Evolutionary conservation across 2,329 filamentous ascomycete species (phyloP).

Genomic region (Aspergillus eucalypticola): DNA sequence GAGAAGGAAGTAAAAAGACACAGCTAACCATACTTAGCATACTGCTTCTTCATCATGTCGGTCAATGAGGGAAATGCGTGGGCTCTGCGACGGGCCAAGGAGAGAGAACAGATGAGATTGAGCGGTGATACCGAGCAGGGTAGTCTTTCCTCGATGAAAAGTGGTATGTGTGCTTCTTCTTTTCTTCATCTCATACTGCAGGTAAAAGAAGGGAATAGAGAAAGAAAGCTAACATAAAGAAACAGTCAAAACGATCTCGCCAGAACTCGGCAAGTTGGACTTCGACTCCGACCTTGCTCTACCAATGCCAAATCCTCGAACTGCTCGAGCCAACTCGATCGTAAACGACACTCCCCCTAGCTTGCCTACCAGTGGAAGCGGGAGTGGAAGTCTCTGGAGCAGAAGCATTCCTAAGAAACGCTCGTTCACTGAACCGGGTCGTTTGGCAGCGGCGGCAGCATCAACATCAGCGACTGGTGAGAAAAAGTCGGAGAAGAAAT

Average conservation of each 20-base stretch:
- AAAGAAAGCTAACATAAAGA: not conserved
- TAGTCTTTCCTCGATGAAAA: not conserved
- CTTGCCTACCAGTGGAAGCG: too few species aligned
- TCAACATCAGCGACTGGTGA: not conserved
- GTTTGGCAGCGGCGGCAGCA: not conserved
- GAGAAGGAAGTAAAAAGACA: not conserved
- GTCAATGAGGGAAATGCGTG: conserved; percentile 29
- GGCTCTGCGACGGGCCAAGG: conserved; percentile 25
- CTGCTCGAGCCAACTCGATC: conserved; percentile 5
- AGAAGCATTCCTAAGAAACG: conserved; percentile 17
- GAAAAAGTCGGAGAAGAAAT: conserved; percentile 18
- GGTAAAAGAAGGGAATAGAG: not conserved
- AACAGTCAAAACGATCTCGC: not conserved
- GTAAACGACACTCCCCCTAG: not conserved
- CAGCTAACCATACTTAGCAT: not conserved
- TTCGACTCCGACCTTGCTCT: conserved; percentile 29
- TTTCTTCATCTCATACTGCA: not conserved
- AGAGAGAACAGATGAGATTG: conserved; percentile 7
- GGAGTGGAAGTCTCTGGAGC: conserved; percentile 3
- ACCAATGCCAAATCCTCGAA: conserved; percentile 31
- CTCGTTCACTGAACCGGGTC: conserved; percentile 17
- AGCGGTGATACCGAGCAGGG: not conserved
- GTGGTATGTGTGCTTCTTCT: not conserved
- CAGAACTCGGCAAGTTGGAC: conserved; percentile 18
- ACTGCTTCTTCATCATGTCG: conserved; percentile 11